Evolutionary conservation across 768 basidiomycete genomes (phyloP).

Genomic region (Sutorius australiensis): DNA sequence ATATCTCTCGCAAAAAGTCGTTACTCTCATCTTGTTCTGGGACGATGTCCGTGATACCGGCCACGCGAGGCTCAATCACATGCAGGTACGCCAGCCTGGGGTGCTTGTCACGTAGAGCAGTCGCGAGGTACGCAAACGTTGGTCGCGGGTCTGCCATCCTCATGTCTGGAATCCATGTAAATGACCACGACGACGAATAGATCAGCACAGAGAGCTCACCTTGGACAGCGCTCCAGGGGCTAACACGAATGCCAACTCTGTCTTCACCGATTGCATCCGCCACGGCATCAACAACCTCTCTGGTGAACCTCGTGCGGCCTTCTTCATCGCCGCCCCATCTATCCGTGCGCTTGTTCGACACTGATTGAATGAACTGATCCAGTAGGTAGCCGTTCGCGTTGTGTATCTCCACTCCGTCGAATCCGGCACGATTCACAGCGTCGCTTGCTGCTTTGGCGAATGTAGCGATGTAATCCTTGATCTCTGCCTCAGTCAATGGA

Average conservation of each 20-base stretch:
- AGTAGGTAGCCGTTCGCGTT: conserved; percentile 43
- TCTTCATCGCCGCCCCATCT: conserved; percentile 66
- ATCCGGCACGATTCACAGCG: conserved; percentile 37
- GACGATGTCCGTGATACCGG: background rate
- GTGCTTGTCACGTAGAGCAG: conserved; percentile 32
- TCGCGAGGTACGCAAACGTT: conserved; percentile 49
- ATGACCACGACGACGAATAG: background rate
- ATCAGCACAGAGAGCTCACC: conserved; percentile 21
- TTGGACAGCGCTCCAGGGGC: conserved; percentile 49
- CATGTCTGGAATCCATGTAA: conserved; percentile 38
- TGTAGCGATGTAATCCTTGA: conserved; percentile 27
- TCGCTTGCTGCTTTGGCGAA: conserved; percentile 33
- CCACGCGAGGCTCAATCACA: conserved; percentile 39
- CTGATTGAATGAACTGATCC: conserved; percentile 61
- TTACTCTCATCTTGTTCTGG: conserved; percentile 28
- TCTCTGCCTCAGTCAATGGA: conserved; percentile 27
- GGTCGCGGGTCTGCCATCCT: conserved; percentile 52
- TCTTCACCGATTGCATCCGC: conserved; percentile 49
- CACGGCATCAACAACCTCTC: conserved; percentile 54
- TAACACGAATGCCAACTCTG: conserved; percentile 52
- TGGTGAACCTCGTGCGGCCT: conserved; percentile 51
- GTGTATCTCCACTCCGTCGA: conserved; percentile 47
- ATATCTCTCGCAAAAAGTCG: conserved; percentile 44
- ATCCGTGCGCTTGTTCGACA: conserved; percentile 57
- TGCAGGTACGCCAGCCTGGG: conserved; percentile 50